Evolutionary conservation across 2,329 filamentous ascomycete species (phyloP).

Genomic region (Clarireedia monteithiana): DNA sequence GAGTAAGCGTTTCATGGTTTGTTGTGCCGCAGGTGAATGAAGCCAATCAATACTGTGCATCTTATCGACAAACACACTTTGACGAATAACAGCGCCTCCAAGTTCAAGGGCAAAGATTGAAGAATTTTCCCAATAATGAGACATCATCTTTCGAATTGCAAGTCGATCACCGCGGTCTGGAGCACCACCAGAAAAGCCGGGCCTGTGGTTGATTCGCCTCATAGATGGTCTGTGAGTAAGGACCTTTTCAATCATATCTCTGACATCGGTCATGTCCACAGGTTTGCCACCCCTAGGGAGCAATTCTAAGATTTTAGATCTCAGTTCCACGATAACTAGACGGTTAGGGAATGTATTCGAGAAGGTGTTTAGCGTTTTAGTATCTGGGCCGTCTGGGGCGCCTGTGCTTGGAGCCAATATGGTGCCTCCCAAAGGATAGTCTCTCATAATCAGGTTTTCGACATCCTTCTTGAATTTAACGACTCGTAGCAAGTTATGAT

Average conservation of each 20-base stretch:
- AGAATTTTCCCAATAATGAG: slow-evolving; percentile 61
- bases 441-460: slow-evolving; percentile 36
- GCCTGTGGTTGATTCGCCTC: slow-evolving; percentile 33
- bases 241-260: slow-evolving; percentile 39
- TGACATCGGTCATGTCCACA: slow-evolving; percentile 44
- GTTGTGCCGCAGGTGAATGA: slow-evolving; percentile 55
- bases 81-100: slow-evolving; percentile 55
- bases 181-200: slow-evolving; percentile 15
- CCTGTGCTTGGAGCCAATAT: slow-evolving; percentile 49
- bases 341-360: slow-evolving; percentile 49
- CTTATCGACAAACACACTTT: slow-evolving; percentile 61
- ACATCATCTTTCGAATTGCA: slow-evolving; percentile 59
- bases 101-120: slow-evolving; percentile 59
- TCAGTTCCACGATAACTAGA: slow-evolving; percentile 42
- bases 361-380: slow-evolving; percentile 8
- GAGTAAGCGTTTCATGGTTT: slow-evolving; percentile 58
- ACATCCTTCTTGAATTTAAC: slow-evolving; percentile 54
- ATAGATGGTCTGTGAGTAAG: slow-evolving; percentile 35
- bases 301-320: slow-evolving; percentile 35
- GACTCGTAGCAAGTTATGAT: slow-evolving; percentile 52
- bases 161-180: slow-evolving; percentile 30
- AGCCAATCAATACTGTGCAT: slow-evolving; percentile 75
- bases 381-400: slow-evolving; percentile 33
- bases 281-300: slow-evolving; percentile 28
- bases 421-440: slow-evolving; percentile 59